phyloP scores from a whole-genome alignment of 2,329 filamentous ascomycete genomes.

The Fusarium aywerte region DNA sequence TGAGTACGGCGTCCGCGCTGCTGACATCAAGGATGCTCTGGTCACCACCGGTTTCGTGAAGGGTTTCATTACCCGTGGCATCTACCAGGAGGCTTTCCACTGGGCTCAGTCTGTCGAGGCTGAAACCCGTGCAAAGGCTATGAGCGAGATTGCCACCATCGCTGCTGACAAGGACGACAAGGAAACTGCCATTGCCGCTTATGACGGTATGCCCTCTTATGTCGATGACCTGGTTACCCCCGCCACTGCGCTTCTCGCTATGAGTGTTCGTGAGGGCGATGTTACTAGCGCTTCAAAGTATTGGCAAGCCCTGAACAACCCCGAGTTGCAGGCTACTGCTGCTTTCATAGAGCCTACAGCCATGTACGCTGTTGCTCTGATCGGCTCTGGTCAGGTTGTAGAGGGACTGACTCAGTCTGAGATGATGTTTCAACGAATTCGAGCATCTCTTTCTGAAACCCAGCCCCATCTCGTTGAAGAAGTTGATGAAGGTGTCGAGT shows the following conservation, averaged over 20 bases:
- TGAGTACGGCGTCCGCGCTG: constrained; percentile 67
- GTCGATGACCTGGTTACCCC: constrained; percentile 64
- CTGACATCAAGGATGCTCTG: constrained; percentile 76
- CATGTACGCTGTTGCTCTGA: constrained; percentile 90
- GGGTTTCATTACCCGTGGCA: constrained; percentile 75
- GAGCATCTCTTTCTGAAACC: constrained; percentile 64
- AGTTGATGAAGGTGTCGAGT: constrained; percentile 86
- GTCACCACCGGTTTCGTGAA: constrained; percentile 81
- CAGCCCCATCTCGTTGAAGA: constrained; percentile 75
- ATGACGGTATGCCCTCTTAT: constrained; percentile 65
- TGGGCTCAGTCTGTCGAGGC: constrained; percentile 75
- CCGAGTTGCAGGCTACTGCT: constrained; percentile 67
- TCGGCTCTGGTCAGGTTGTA: constrained; percentile 85
- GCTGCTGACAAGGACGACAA: constrained; percentile 84
- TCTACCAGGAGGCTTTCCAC: constrained; percentile 77
- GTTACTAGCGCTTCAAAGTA: constrained; percentile 80
- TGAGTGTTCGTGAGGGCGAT: constrained; percentile 85
- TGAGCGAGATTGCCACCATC: constrained; percentile 77
- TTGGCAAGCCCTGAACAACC: constrained; percentile 78
- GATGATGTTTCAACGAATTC: constrained; percentile 87
- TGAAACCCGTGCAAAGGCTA: constrained; percentile 68
- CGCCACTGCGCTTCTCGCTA: constrained; percentile 84
- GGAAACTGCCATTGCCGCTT: constrained; percentile 74
- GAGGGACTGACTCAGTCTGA: constrained; percentile 83
- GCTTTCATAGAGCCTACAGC: constrained; percentile 86